Conservation (phyloP, 2,329 filamentous ascomycete species). For the Fusarium mexicanum region DNA sequence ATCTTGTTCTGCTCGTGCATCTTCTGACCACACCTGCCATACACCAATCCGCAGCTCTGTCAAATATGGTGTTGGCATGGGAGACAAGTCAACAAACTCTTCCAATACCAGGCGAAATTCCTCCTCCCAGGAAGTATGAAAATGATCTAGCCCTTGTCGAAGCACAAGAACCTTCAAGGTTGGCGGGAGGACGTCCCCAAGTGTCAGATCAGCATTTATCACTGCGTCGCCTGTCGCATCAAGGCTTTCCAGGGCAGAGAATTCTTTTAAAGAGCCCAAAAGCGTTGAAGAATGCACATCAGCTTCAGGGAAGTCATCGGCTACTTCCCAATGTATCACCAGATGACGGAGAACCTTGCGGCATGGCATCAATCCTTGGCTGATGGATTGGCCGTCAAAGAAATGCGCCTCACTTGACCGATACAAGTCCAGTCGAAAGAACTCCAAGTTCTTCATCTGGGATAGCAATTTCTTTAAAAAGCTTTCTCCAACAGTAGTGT, state of each 20-base stretch:
- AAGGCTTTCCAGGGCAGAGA: neutral
- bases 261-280: accelerated
- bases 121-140: neutral
- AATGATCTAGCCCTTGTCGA: neutral
- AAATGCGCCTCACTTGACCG: neutral
- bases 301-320: neutral
- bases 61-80: neutral
- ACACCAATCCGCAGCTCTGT: neutral
- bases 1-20: neutral
- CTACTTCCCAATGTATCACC: accelerated
- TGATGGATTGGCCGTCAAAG: neutral
- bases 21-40: accelerated
- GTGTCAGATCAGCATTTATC: neutral
- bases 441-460: neutral
- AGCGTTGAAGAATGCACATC: accelerated
- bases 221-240: neutral
- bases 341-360: neutral
- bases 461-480: neutral
- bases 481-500: neutral
- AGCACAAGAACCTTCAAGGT: neutral
- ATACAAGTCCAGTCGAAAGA: neutral
- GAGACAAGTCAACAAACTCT: neutral
- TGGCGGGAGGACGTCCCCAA: accelerated
- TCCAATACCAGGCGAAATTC: neutral
- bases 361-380: neutral